Percentiles rank a stretch among this genome's conserved stretches.
phyloP scores from a whole-genome alignment of 2,329 filamentous ascomycete genomes.

The Lizonia empirigonia region DNA sequence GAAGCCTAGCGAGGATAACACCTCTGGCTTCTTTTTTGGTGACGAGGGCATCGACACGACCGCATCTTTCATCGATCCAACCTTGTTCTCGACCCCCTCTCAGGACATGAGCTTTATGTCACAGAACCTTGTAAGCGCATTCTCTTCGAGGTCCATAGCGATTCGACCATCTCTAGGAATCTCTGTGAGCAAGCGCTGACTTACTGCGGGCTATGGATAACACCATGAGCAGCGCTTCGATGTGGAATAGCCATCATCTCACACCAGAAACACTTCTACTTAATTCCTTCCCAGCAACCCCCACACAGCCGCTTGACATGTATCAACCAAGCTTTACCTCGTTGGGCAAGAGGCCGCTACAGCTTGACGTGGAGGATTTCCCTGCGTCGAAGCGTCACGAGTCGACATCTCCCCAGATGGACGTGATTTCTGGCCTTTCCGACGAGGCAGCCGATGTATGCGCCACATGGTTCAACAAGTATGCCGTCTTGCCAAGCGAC shows the following conservation, averaged over 20 bases:
- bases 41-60: constrained; percentile 46
- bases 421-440: constrained; percentile 27
- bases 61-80: constrained; percentile 29
- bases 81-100: constrained; percentile 26
- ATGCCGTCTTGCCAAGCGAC: constrained; percentile 45
- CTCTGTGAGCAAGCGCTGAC: constrained; percentile 12
- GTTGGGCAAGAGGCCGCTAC: constrained; percentile 40
- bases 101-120: constrained; percentile 33
- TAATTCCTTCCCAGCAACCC: constrained; percentile 34
- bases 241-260: constrained; percentile 36
- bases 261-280: constrained; percentile 25
- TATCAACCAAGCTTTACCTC: constrained; percentile 26
- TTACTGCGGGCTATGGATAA: constrained; percentile 38
- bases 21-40: constrained; percentile 39
- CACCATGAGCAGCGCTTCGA: constrained; percentile 35
- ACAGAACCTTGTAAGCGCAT: constrained; percentile 38
- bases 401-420: constrained; percentile 22
- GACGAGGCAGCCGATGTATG: constrained; percentile 48
- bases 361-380: constrained; percentile 39
- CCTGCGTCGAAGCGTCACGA: constrained; percentile 44
- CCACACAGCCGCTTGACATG: constrained; percentile 36
- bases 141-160: not conserved
- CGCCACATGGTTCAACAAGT: constrained; percentile 48
- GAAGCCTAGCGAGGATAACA: constrained; percentile 42
- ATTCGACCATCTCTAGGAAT: not conserved